Evolutionary conservation across 2,329 filamentous ascomycete species (phyloP), one percentile per base, ranked within the genome.

Genomic region (Nothophaeocryptopus gaeumannii): DNA sequence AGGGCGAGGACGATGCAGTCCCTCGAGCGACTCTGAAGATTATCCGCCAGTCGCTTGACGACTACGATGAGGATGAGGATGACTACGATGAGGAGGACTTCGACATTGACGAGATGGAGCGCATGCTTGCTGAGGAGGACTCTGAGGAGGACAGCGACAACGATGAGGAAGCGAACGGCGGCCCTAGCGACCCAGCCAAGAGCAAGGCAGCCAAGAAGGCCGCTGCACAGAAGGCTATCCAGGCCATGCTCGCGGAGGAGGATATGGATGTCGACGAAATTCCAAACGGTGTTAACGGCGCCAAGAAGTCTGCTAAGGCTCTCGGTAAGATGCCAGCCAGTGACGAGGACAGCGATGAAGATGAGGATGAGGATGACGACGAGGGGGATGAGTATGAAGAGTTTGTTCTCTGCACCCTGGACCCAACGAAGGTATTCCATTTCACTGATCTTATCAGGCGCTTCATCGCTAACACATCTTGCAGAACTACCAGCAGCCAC

Each of bases 381-480:
- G 81, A 80, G 5, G 80, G 82, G 36, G 72, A 80, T 45, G 83
- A 89, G 65, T 76, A 92, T 45, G 89, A 96, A 71, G 88, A 96
- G 77, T 89, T 88, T 64, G 90, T 97, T 62, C 76, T 99, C 63
- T 99, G 93, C 82, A 99, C 93, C 55, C 83, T 99, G 47, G 91
- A 97, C 74, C 88, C 91, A 30, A 84, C 89, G 72, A 88, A 86
- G 77, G 93, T 96, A 84, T 70, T 67, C 49, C 29, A 38, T 15
- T 40, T 9, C 13, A 20, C 26, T 40, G 33, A 14, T 42, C 35
- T 34, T 48, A 16, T 16, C 12, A 15, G 47, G 48, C 54, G 32
- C 48, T 36, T 54, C 20, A 7, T 26, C 3, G 40, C 59, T 73
- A 66, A 72, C 65, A 52, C 8, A 34, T 8, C 47, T 37, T n/a